phyloP scores from a whole-genome alignment of 192 early-diverging fungal species.

The Entrophospora sp. region DNA sequence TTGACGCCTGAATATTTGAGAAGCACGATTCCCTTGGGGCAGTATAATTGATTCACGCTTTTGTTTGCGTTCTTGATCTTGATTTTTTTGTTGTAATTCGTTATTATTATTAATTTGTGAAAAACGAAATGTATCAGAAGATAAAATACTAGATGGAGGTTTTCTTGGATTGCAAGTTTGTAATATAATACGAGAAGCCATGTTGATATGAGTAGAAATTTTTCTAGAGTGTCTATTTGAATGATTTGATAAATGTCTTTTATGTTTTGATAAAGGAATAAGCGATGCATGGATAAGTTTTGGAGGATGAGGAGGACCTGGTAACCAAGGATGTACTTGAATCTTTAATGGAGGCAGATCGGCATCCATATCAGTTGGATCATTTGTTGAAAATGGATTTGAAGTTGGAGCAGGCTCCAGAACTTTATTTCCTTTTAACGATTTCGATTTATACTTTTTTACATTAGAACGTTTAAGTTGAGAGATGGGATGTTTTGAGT shows the following conservation, averaged over 20 bases:
- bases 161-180: neutral
- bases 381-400: neutral
- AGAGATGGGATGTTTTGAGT: too few species aligned
- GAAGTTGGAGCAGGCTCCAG: neutral
- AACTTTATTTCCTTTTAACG: neutral
- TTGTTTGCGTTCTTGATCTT: neutral
- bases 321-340: neutral
- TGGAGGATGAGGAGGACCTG: neutral
- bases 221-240: too few species aligned
- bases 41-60: neutral
- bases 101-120: too few species aligned
- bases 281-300: constrained; percentile 4
- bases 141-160: neutral
- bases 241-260: neutral
- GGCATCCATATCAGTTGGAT: constrained; percentile 11
- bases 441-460: too few species aligned
- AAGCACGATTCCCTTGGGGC: neutral
- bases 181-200: neutral
- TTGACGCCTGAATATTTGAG: constrained; percentile 6
- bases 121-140: neutral
- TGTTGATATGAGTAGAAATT: neutral
- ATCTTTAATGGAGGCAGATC: neutral
- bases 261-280: neutral
- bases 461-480: too few species aligned
- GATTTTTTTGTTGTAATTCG: too few species aligned